Conservation (phyloP, 202 grass and related monocot genomes). For the Carex sylvatica region DNA sequence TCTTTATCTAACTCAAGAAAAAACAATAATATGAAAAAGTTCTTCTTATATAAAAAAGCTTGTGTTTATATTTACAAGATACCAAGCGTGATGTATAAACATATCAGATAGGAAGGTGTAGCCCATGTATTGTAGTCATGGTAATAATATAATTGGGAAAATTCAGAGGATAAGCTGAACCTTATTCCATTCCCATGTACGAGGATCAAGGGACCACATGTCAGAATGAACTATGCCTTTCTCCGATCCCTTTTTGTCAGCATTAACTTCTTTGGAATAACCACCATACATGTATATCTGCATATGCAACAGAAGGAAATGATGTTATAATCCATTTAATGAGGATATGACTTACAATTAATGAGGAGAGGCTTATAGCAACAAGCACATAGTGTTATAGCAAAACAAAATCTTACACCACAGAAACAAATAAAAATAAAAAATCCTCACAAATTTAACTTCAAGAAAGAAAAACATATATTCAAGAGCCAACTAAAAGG, state of each 20-base stretch:
- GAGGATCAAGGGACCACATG: constrained; percentile 93
- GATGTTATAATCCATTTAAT: neutral
- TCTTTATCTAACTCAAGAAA: constrained; percentile 68
- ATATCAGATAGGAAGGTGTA: neutral
- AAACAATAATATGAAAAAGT: constrained; percentile 37
- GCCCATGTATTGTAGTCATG: constrained; percentile 3
- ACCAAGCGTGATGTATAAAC: neutral
- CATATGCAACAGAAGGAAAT: constrained; percentile 9
- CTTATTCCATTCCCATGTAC: constrained; percentile 98
- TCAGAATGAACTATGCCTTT: constrained; percentile 97
- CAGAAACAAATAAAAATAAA: neutral
- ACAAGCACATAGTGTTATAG: neutral
- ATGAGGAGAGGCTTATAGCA: neutral
- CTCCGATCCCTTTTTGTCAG: constrained; percentile 77
- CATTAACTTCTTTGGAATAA: constrained; percentile 91
- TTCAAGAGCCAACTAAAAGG: neutral
- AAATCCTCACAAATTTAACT: neutral
- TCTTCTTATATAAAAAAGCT: neutral
- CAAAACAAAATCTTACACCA: constrained; percentile 8
- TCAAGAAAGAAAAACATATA: neutral
- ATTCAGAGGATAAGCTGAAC: constrained; percentile 33
- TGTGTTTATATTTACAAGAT: neutral
- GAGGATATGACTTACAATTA: neutral
- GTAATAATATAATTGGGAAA: constrained; percentile 27
- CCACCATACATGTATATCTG: constrained; percentile 98